phyloP scores from a whole-genome alignment of 768 basidiomycete species.

The Boletellus sp. region DNA sequence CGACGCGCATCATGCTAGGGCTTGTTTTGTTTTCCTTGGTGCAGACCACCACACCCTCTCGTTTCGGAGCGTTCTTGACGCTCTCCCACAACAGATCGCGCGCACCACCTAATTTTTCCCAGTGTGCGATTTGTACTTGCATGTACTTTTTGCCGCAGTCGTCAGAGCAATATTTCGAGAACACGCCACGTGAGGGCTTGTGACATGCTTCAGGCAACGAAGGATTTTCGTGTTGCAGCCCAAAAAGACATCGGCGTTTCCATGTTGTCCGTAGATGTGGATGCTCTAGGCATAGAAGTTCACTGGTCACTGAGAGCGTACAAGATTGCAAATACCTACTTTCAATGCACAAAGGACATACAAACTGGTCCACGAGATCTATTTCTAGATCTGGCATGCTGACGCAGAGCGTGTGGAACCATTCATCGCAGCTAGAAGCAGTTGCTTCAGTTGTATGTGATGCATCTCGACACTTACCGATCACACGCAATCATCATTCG shows the following conservation, averaged over 20 bases:
- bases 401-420: conserved; percentile 90
- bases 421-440: conserved; percentile 78
- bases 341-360: conserved; percentile 76
- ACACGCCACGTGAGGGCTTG: conserved; percentile 72
- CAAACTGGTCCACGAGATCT: conserved; percentile 89
- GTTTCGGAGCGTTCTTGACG: conserved; percentile 64
- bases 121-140: conserved; percentile 58
- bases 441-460: background rate
- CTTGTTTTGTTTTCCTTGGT: conserved; percentile 29
- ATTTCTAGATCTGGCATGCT: conserved; percentile 76
- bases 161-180: conserved; percentile 91
- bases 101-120: conserved; percentile 60
- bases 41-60: conserved; percentile 65
- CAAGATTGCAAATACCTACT: conserved; percentile 46
- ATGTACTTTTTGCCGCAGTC: conserved; percentile 79
- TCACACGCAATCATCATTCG: conserved; percentile 93
- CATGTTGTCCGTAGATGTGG: conserved; percentile 69
- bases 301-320: background rate
- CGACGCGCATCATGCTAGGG: conserved; percentile 24
- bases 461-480: conserved; percentile 46
- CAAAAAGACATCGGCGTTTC: conserved; percentile 73
- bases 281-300: conserved; percentile 41
- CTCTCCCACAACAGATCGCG: conserved; percentile 67
- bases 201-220: conserved; percentile 67
- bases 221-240: conserved; percentile 60